Evolutionary conservation across 192 early-diverging fungal genomes (phyloP).

Genomic region (Diversispora epigaea): DNA sequence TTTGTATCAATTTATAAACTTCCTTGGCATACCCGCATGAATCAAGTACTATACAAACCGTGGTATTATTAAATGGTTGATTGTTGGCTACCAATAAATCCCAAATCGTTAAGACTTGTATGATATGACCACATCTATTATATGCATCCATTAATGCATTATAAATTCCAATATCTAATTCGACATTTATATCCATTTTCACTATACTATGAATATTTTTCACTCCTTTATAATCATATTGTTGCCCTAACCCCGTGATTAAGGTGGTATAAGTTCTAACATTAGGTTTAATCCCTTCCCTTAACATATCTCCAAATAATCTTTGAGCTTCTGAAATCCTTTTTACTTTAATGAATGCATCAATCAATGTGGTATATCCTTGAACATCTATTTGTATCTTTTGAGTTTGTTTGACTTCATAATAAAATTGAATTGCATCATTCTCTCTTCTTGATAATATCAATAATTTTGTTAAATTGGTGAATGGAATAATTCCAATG

Average conservation of each 20-base stretch:
- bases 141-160: constrained; percentile 51
- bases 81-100: constrained; percentile 31
- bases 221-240: constrained; percentile 25
- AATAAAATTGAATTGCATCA: constrained; percentile 13
- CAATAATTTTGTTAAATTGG: not conserved
- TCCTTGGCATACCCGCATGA: constrained; percentile 38
- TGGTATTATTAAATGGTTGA: constrained; percentile 31
- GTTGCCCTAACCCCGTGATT: constrained; percentile 33
- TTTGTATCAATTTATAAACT: constrained; percentile 16
- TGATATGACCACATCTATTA: constrained; percentile 37
- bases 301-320: constrained; percentile 36
- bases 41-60: constrained; percentile 46
- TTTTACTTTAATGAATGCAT: not conserved
- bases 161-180: constrained; percentile 41
- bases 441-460: not conserved
- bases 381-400: not conserved
- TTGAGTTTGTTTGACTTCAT: not conserved
- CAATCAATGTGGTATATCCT: constrained; percentile 3
- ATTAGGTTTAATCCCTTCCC: constrained; percentile 30
- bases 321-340: constrained; percentile 32
- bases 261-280: constrained; percentile 37
- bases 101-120: constrained; percentile 42
- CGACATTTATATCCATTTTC: constrained; percentile 44
- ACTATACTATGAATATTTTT: constrained; percentile 41
- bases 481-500: not conserved